Base-by-base conservation (phyloP, 805 yeast genomes). In the Yarrowia osloensis region DNA sequence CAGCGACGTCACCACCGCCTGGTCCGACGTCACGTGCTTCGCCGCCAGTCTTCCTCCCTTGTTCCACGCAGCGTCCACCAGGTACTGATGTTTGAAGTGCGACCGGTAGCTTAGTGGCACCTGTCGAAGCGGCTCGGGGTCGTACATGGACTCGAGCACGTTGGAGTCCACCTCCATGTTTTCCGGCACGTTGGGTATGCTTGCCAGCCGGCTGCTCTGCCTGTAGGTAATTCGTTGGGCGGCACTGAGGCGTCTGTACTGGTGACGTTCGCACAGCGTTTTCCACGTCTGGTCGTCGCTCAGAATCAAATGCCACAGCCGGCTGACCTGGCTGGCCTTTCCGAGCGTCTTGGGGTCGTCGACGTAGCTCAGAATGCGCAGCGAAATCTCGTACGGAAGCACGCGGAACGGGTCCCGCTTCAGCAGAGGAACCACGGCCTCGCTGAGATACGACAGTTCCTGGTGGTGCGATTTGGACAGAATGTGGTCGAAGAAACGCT, bases 301-400 rank as follows among this genome's bases (percentile, higher is more conserved):
- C 29, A 80, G 74, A 22, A 80, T 70, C 35, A 74, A 69, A 63
- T 78, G 77, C 99, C 99, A 94, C 65, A 85, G 87, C 67, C 86
- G 84, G 31, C 94, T 89, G 1, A 94, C 98, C 74, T 90, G 96
- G 0, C 97, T 94, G 0, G 98, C 97, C 69, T 89, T 88, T 73
- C 98, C 94, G 49, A 94, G 81, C 12, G 97, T 88, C 68, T 85
- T 86, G 77, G 82, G 81, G 68, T 97, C 95, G 74, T 91, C 97
- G 71, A 94, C 78, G 76, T 90, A 91, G 70, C 96, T 88, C 42
- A 94, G 79, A 42, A 94, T 88, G 74, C 91, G 90, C 66, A 92
- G 82, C 1, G 96, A 86, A 52, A 94, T 78, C 74, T 95, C 98
- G 69, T 84, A 82, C 1, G 99, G 99, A 61, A 94, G 73, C 46